Conservation (phyloP, 2,329 filamentous ascomycete species). For the Ceratocystis diversiconidia region DNA sequence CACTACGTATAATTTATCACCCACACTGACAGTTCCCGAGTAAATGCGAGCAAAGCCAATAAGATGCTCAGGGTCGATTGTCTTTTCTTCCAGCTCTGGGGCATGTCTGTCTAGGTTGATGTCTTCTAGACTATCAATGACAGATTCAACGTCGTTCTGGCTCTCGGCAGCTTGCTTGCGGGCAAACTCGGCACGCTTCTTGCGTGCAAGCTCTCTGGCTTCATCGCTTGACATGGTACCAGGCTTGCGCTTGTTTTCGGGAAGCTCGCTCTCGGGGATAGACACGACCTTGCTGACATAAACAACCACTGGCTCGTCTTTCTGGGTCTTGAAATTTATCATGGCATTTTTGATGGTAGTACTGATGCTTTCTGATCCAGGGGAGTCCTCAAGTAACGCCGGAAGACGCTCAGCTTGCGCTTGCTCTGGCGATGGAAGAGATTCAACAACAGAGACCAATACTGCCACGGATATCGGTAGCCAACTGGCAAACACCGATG, state of each 20-base stretch:
- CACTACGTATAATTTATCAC: slow-evolving; percentile 80
- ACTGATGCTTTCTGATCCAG: slow-evolving; percentile 59
- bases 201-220: slow-evolving; percentile 71
- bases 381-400: slow-evolving; percentile 63
- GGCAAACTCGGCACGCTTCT: slow-evolving; percentile 79
- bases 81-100: slow-evolving; percentile 38
- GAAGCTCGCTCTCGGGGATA: slow-evolving; percentile 79
- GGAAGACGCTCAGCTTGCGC: slow-evolving; percentile 74
- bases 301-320: slow-evolving; percentile 67
- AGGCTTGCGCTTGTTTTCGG: slow-evolving; percentile 61
- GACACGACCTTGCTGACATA: slow-evolving; percentile 99
- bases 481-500: slow-evolving; percentile 78
- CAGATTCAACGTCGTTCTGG: slow-evolving; percentile 26
- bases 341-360: slow-evolving; percentile 62
- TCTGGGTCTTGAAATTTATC: slow-evolving; percentile 57
- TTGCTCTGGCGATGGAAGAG: slow-evolving; percentile 65
- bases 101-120: slow-evolving; percentile 42
- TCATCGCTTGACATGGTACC: slow-evolving; percentile 75
- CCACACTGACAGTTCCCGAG: slow-evolving; percentile 77
- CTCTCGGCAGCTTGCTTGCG: slow-evolving; percentile 51
- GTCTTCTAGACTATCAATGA: slow-evolving; percentile 15
- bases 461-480: slow-evolving; percentile 83
- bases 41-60: slow-evolving; percentile 92
- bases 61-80: slow-evolving; percentile 67
- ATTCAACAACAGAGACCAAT: slow-evolving; percentile 85